These are phyloP conservation scores for Inga oerstediana DNA, from an alignment of 306 rosid species.

Conservation along the genomic window DNA sequence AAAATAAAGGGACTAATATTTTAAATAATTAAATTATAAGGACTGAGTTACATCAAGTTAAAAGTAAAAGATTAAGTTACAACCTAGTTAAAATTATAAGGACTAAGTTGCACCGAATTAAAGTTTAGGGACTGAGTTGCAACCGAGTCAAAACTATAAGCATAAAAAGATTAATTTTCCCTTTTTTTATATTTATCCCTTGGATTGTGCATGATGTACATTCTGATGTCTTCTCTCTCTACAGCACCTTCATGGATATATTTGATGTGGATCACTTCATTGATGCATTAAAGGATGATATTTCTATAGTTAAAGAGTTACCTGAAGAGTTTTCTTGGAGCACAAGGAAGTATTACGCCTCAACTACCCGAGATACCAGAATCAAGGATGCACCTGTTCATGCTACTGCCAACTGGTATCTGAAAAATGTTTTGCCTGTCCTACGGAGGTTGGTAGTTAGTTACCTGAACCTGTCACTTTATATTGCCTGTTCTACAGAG, in stretches of 20 bases:
- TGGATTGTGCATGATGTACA: constrained; percentile 27
- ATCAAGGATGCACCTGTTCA: constrained; percentile 95
- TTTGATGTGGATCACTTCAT: constrained; percentile 99
- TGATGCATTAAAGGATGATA: constrained; percentile 78
- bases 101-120: background rate
- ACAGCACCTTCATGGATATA: constrained; percentile 93
- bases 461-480: constrained; percentile 37
- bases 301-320: constrained; percentile 83
- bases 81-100: background rate
- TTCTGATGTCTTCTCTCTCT: constrained; percentile 38
- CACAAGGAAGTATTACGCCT: constrained; percentile 81
- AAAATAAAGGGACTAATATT: background rate
- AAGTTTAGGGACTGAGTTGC: too few relatives aligned
- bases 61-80: too few relatives aligned
- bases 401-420: constrained; percentile 91
- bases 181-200: background rate
- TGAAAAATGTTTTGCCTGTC: constrained; percentile 80
- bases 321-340: constrained; percentile 91
- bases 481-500: constrained; percentile 2
- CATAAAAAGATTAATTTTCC: too few relatives aligned
- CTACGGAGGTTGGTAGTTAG: constrained; percentile 74
- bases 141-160: background rate
- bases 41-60: background rate
- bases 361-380: constrained; percentile 78
- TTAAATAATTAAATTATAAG: too few relatives aligned